These are phyloP conservation scores for Gastrolobium bilobum DNA, from an alignment of 306 rosid species.

Conservation along the genomic window DNA sequence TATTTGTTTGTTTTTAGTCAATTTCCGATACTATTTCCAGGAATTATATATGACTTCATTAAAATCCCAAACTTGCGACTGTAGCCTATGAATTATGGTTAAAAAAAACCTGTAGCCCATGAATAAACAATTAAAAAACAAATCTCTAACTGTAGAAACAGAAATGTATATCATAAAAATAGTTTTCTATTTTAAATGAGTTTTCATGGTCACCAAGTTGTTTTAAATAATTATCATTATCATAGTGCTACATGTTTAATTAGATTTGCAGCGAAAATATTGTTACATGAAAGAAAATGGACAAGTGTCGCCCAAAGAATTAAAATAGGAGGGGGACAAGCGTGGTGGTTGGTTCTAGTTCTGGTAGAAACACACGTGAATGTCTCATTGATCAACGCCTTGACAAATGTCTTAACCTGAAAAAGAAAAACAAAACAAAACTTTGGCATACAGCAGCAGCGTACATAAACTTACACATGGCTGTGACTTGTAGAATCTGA, in stretches of 20 bases:
- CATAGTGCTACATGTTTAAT: not conserved
- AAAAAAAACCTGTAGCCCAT: not conserved
- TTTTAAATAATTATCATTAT: not conserved
- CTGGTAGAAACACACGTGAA: slow-evolving; percentile 39
- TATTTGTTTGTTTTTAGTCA: slow-evolving; percentile 38
- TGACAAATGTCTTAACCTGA: slow-evolving; percentile 29
- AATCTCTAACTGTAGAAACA: not conserved
- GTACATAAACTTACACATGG: not conserved
- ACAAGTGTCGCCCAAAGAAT: not conserved
- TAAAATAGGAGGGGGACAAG: slow-evolving; percentile 15
- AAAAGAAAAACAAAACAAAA: not conserved
- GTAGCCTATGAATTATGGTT: not conserved
- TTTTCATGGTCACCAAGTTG: not conserved
- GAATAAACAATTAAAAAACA: slow-evolving; percentile 1
- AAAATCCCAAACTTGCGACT: not conserved
- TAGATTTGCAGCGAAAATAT: slow-evolving; percentile 4
- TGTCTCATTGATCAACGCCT: slow-evolving; percentile 30
- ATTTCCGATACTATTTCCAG: slow-evolving; percentile 34
- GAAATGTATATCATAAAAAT: slow-evolving; percentile 18
- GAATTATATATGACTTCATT: not conserved
- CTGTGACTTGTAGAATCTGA: no score
- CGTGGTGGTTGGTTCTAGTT: not conserved
- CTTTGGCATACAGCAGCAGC: not conserved
- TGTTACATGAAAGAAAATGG: slow-evolving; percentile 36
- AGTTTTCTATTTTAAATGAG: slow-evolving; percentile 32